These are phyloP conservation scores for Chloris gayana DNA, from an alignment of 176 grass and related monocot genomes.

Conservation along the genomic window DNA sequence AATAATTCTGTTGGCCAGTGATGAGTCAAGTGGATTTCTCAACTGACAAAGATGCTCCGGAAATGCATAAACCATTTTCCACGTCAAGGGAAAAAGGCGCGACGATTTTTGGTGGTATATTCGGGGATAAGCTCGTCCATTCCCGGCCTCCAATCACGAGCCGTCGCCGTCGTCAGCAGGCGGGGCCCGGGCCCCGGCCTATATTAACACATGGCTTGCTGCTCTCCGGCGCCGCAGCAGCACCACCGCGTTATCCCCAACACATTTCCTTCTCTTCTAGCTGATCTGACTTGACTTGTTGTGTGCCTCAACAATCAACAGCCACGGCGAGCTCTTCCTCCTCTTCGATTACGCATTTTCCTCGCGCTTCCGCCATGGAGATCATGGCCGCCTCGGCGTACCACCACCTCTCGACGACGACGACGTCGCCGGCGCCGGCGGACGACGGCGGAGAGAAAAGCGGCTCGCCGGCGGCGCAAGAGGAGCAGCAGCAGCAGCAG, in stretches of 20 bases:
- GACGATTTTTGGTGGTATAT: not conserved
- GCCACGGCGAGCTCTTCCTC: not conserved
- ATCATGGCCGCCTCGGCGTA: constrained; percentile 43
- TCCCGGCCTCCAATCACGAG: constrained; percentile 30
- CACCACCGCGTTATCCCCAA: not conserved
- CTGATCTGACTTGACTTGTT: not conserved
- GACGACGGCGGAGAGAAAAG: not conserved
- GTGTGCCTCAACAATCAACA: not conserved
- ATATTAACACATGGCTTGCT: constrained; percentile 29
- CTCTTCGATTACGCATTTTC: not conserved
- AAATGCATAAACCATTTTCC: not conserved
- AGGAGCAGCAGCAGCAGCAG: not conserved
- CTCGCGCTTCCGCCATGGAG: constrained; percentile 20
- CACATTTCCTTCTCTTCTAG: not conserved
- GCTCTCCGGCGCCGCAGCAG: not conserved
- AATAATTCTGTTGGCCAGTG: not conserved
- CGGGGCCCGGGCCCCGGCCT: constrained; percentile 22
- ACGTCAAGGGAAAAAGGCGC: not conserved
- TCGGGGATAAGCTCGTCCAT: constrained; percentile 25
- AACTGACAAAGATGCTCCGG: not conserved
- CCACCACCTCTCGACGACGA: constrained; percentile 38
- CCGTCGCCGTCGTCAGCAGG: constrained; percentile 4
- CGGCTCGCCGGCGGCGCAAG: not conserved
- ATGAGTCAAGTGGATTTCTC: not conserved
- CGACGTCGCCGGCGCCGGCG: not conserved